Percentiles rank a stretch among this genome's conserved stretches.
Evolutionary conservation across 306 rosid genomes (phyloP).

Genomic region (Hippophae gyantsensis): DNA sequence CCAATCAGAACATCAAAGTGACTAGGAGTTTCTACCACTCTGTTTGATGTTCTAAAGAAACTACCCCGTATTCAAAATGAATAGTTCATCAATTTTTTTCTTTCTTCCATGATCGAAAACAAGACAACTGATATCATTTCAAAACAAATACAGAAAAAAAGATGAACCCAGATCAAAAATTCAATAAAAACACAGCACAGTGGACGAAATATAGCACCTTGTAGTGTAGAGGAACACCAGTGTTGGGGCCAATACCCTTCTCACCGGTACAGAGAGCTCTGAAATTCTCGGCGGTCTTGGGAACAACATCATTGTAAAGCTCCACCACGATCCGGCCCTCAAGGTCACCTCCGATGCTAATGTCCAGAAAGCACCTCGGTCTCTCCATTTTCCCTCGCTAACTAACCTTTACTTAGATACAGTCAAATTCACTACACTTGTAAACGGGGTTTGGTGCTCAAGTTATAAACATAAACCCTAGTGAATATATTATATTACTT

Average conservation of each 20-base stretch:
- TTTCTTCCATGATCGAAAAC: too few relatives aligned
- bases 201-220: slow-evolving; percentile 34
- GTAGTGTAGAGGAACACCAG: slow-evolving; percentile 76
- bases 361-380: slow-evolving; percentile 65
- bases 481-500: too few relatives aligned
- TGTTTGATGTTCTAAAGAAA: too few relatives aligned
- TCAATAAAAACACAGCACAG: background rate
- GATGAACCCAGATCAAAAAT: slow-evolving; percentile 4
- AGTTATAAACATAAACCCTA: too few relatives aligned
- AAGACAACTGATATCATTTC: too few relatives aligned
- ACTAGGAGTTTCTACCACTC: too few relatives aligned
- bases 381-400: slow-evolving; percentile 38
- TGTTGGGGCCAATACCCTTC: slow-evolving; percentile 70
- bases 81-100: too few relatives aligned
- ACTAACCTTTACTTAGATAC: background rate
- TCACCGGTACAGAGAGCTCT: slow-evolving; percentile 91
- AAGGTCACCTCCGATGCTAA: slow-evolving; percentile 68
- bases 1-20: too few relatives aligned
- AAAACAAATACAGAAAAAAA: background rate
- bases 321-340: slow-evolving; percentile 79
- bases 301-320: slow-evolving; percentile 62
- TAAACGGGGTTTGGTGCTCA: too few relatives aligned
- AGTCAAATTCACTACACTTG: background rate
- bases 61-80: too few relatives aligned
- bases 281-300: slow-evolving; percentile 73